Base-by-base conservation (phyloP, 2,329 filamentous ascomycete genomes). In the Periconia sp. region DNA sequence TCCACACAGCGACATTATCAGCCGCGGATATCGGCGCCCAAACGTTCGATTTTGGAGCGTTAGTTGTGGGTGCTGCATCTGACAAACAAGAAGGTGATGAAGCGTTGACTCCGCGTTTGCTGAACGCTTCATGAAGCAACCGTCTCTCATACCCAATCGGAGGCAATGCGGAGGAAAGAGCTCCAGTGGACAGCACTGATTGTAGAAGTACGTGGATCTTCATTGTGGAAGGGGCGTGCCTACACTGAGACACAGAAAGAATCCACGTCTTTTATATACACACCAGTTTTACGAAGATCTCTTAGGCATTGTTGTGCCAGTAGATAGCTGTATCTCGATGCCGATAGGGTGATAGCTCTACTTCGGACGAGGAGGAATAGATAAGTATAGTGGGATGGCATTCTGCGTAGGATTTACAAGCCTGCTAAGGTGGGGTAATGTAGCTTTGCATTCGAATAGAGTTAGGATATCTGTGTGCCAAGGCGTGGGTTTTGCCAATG, bases 1-100 rank as follows among this genome's bases (percentile, higher is more conserved):
- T 73, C 68, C 74, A 78, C 15, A 81, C 75, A 2, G 74, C 74
- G 0, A 73, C 49, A 49, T 75, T 77, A 45, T 81, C 78, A 23
- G 75, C 68, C 0, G 70, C 58, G 1, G 74, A 70, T 50, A 82
- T 76, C 6, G 66, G 66, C 2, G 71, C 62, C 76, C 77, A 79
- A 19, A 76, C 64, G 50, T 79, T 79, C 13, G 56, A 40, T 51
- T 73, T 76, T 3, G 76, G 75, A 2, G 76, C 76, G 19, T 41
- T 54, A 3, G 53, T 61, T 11, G 47, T 47, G 6, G 53, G 58
- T 15, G 63, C 57, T 31, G 49, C 56, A 15, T 57, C 56, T 2
- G 46, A 33, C 7, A 62, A 48, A 45, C 60, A 66, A 15, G 55
- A 58, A 8, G 45, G 18, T 9, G 55, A 33, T 13, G 57, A 54